A percentile compares a stretch with the other conserved stretches of the same genome.
phyloP scores from a whole-genome alignment of 208 protist species.

The Leptomonas seymouri region DNA sequence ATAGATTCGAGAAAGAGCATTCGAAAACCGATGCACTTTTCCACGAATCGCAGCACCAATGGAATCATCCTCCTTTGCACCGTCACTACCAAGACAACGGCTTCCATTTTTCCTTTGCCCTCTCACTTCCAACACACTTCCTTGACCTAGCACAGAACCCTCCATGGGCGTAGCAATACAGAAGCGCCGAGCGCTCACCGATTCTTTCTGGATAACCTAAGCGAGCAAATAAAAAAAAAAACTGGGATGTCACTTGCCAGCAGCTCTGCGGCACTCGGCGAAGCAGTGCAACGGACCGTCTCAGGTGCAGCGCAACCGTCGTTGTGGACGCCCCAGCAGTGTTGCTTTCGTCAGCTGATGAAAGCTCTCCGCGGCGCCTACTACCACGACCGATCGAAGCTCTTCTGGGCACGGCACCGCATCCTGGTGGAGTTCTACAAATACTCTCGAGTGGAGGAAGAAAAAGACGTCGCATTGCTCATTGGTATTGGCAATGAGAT shows the following conservation, averaged over 20 bases:
- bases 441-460: constrained; percentile 62
- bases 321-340: constrained; percentile 73
- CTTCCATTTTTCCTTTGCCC: too few species aligned
- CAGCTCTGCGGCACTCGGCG: constrained; percentile 14
- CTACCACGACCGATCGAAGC: constrained; percentile 85
- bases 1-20: too few species aligned
- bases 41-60: too few species aligned
- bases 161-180: too few species aligned
- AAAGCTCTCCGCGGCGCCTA: constrained; percentile 72
- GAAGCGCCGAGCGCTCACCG: too few species aligned
- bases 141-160: too few species aligned
- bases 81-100: too few species aligned
- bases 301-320: neutral
- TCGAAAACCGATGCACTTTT: too few species aligned
- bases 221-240: neutral
- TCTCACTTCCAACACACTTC: too few species aligned
- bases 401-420: constrained; percentile 90
- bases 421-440: constrained; percentile 92
- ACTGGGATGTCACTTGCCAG: constrained; percentile 9
- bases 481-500: constrained; percentile 69
- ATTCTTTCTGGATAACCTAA: neutral
- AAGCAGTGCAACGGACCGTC: neutral
- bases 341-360: constrained; percentile 75
- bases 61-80: too few species aligned
- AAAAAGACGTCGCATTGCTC: constrained; percentile 50